These are phyloP conservation scores for Arxiozyma slooffiae DNA, from an alignment of 1,139 yeast genomes.

Conservation along the genomic window DNA sequence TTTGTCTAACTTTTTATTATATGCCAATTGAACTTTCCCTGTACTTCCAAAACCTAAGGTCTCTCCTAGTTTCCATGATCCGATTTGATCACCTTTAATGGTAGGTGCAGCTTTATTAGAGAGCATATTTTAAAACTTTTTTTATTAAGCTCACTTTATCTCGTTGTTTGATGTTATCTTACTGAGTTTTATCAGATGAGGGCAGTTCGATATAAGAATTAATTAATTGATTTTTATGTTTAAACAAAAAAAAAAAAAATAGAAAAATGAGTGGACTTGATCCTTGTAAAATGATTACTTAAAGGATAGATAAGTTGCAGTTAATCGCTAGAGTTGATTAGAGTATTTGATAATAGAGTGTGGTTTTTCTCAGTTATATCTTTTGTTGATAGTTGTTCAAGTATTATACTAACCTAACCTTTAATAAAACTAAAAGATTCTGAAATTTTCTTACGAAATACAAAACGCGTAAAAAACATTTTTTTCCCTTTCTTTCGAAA, in stretches of 20 bases:
- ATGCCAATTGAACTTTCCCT: slow-evolving; percentile 67
- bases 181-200: background rate
- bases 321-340: background rate
- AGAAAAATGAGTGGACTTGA: background rate
- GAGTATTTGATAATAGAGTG: too few relatives aligned
- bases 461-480: background rate
- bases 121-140: slow-evolving; percentile 7
- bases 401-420: background rate
- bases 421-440: too few relatives aligned
- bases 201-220: background rate
- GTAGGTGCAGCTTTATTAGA: slow-evolving; percentile 17
- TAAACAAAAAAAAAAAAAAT: too few relatives aligned
- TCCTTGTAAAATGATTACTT: background rate
- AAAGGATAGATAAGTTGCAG: background rate
- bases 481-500: too few relatives aligned
- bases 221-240: too few relatives aligned
- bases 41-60: slow-evolving; percentile 78
- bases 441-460: background rate
- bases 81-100: slow-evolving; percentile 36
- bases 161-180: background rate
- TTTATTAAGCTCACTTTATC: too few relatives aligned
- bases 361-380: background rate
- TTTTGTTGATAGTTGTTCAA: background rate
- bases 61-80: slow-evolving; percentile 41
- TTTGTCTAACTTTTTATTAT: slow-evolving; percentile 58